These are phyloP conservation scores for Linnemannia hyalina DNA, from an alignment of 192 early-diverging fungal genomes.

Conservation along the genomic window DNA sequence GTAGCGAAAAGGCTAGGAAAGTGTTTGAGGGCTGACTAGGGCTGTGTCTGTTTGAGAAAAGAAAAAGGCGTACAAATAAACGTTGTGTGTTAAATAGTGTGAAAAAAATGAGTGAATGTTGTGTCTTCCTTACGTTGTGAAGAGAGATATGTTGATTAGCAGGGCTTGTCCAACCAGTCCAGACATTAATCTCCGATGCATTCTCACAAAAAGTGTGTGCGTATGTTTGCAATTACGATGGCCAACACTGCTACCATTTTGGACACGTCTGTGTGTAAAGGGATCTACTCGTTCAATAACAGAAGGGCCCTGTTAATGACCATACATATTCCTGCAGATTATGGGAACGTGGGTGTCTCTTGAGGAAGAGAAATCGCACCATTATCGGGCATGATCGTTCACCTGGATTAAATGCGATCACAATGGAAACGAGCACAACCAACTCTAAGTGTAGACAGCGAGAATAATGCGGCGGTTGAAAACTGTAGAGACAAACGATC, in stretches of 20 bases:
- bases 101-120: not conserved
- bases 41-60: not conserved
- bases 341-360: not conserved
- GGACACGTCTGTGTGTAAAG: too few species aligned
- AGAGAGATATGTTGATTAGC: not conserved
- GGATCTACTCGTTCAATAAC: too few species aligned
- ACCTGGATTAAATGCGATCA: not conserved
- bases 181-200: too few species aligned
- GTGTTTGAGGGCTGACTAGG: not conserved
- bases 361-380: not conserved
- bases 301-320: too few species aligned
- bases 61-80: not conserved
- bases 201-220: too few species aligned
- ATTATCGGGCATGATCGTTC: not conserved
- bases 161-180: not conserved
- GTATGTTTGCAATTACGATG: too few species aligned
- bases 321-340: too few species aligned
- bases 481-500: too few species aligned
- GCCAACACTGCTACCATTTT: too few species aligned
- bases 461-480: too few species aligned
- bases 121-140: not conserved
- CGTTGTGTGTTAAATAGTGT: not conserved
- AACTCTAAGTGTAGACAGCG: too few species aligned
- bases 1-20: not conserved
- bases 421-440: too few species aligned